Conservation (phyloP, 2,329 filamentous ascomycete species). For the Ceratocystis harringtonii region DNA sequence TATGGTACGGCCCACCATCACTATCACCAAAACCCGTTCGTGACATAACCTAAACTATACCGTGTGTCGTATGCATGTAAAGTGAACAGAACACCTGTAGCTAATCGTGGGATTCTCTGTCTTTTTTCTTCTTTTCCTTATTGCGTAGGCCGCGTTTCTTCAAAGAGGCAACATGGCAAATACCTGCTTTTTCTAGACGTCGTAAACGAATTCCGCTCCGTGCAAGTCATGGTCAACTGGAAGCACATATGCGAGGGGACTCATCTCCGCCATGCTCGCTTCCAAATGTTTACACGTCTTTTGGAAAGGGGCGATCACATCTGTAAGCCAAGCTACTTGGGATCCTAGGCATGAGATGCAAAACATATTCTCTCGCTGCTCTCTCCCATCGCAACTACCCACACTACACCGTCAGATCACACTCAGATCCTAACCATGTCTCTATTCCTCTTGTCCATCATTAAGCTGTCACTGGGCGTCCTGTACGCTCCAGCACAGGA, state of each 20-base stretch:
- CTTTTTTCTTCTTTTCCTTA: conserved; percentile 23
- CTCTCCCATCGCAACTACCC: not conserved
- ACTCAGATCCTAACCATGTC: not conserved
- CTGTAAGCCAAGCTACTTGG: conserved; percentile 36
- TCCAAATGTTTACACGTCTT: conserved; percentile 48
- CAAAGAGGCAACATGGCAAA: conserved; percentile 54
- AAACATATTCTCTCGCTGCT: not conserved
- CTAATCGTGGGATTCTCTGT: conserved; percentile 13
- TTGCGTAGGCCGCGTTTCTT: conserved; percentile 52
- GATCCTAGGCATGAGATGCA: not conserved
- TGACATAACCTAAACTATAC: not conserved
- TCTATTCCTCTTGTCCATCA: conserved; percentile 18
- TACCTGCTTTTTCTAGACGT: conserved; percentile 79
- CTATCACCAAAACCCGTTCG: not conserved
- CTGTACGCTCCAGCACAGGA: conserved; percentile 54
- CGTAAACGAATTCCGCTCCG: conserved; percentile 50
- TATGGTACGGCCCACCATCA: conserved; percentile 20
- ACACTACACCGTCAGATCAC: too few species aligned
- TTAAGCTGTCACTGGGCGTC: conserved; percentile 52
- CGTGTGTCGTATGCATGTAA: conserved; percentile 22
- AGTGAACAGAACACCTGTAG: conserved; percentile 22
- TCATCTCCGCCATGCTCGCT: conserved; percentile 28
- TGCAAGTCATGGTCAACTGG: conserved; percentile 66
- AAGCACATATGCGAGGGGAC: conserved; percentile 27
- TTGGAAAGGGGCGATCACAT: conserved; percentile 72